Percentiles rank a stretch among this genome's conserved stretches.
Evolutionary conservation across 2,329 filamentous ascomycete species (phyloP).

Genomic region (Aciculosporium take): DNA sequence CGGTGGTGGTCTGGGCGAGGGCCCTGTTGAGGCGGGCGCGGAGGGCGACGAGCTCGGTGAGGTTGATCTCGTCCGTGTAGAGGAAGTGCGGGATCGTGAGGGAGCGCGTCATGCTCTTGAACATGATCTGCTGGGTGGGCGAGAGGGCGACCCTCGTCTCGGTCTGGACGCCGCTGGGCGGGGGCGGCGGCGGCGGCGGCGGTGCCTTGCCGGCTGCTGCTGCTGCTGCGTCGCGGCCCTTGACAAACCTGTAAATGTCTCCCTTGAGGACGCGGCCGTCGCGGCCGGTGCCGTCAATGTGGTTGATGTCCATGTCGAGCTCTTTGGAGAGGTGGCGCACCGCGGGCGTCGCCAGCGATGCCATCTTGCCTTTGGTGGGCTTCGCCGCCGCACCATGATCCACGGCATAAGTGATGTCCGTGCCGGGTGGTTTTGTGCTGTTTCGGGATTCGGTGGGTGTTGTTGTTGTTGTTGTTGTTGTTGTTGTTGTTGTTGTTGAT

Average conservation of each 20-base stretch:
- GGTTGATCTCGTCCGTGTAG: constrained; percentile 80
- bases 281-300: constrained; percentile 73
- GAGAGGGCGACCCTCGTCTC: constrained; percentile 61
- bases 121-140: constrained; percentile 81
- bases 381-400: constrained; percentile 6
- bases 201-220: constrained; percentile 11
- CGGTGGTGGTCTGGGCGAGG: constrained; percentile 20
- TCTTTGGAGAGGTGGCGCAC: constrained; percentile 80
- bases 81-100: constrained; percentile 89
- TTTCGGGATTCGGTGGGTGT: constrained; percentile 1
- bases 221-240: constrained; percentile 31
- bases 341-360: constrained; percentile 75
- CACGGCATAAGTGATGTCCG: background rate
- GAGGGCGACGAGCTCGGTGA: constrained; percentile 58
- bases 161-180: constrained; percentile 30
- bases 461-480: constrained; percentile 8
- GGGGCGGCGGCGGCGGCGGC: constrained; percentile 12
- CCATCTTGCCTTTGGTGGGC: constrained; percentile 43
- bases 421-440: background rate
- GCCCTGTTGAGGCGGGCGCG: constrained; percentile 60
- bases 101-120: constrained; percentile 91
- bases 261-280: constrained; percentile 88
- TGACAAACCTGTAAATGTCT: constrained; percentile 63
- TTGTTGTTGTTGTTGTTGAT: constrained; percentile 10
- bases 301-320: constrained; percentile 59